Evolutionary conservation across 2,329 filamentous ascomycete genomes (phyloP).

Genomic region (Paraphaeosphaeria sporulosa): DNA sequence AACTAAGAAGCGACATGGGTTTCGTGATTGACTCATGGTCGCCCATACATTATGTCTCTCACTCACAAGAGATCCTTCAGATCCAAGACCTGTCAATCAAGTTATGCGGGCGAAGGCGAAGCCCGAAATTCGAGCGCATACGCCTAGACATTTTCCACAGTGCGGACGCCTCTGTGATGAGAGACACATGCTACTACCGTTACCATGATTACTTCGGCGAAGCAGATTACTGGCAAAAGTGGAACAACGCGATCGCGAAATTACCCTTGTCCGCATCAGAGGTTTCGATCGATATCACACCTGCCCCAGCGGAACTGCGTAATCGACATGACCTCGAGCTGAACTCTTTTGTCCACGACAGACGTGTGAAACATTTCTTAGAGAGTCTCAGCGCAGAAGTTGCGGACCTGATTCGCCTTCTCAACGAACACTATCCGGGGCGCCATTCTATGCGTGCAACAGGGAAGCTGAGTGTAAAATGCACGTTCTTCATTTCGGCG

Average conservation of each 20-base stretch:
- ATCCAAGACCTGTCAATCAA: not conserved
- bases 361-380: not conserved
- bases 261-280: not conserved
- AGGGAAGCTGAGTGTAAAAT: not conserved
- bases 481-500: not conserved
- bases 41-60: not conserved
- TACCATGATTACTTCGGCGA: not conserved
- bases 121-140: not conserved
- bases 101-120: not conserved
- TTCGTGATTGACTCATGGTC: not conserved
- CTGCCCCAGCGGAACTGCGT: not conserved
- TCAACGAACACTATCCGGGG: not conserved
- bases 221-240: not conserved
- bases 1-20: not conserved
- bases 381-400: not conserved
- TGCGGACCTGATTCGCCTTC: not conserved
- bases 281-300: not conserved
- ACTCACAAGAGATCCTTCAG: not conserved
- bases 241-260: not conserved
- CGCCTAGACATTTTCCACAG: not conserved
- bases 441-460: not conserved
- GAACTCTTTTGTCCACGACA: not conserved
- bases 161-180: not conserved
- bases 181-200: not conserved
- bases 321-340: not conserved